Conservation (phyloP, 495 filamentous ascomycete genomes). For the Daldinia vernicosa region DNA sequence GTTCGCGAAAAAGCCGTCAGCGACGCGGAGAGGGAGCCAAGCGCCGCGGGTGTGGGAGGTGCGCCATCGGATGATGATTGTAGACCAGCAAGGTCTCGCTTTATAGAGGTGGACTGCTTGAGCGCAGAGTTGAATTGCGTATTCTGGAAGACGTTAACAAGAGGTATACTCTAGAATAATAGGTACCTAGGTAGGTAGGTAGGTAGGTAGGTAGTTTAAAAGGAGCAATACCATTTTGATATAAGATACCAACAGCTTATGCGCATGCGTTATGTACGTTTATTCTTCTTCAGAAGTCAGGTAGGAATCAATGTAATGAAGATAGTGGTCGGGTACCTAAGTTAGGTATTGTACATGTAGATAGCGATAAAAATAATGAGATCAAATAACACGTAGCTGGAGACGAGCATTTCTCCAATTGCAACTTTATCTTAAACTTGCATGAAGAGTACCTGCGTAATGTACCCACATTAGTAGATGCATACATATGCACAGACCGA, state of each 20-base stretch:
- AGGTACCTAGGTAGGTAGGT: not conserved
- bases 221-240: slow-evolving; percentile 22
- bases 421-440: not conserved
- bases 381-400: not conserved
- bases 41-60: slow-evolving; percentile 47
- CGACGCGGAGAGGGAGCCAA: slow-evolving; percentile 71
- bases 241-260: not conserved
- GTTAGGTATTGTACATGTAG: no score
- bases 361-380: not conserved
- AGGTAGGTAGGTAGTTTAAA: not conserved
- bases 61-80: slow-evolving; percentile 61
- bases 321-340: no score
- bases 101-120: slow-evolving; percentile 88
- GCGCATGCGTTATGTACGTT: not conserved
- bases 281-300: no score
- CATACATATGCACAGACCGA: not conserved
- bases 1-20: slow-evolving; percentile 89
- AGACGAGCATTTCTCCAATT: not conserved
- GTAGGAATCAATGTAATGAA: no score
- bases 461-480: not conserved
- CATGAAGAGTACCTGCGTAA: slow-evolving; percentile 2
- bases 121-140: slow-evolving; percentile 95
- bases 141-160: slow-evolving; percentile 63
- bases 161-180: not conserved
- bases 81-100: slow-evolving; percentile 81